Percentiles rank a stretch among this genome's conserved stretches.
phyloP scores from a whole-genome alignment of 2,329 filamentous ascomycete genomes.

The Talaromyces piceae region DNA sequence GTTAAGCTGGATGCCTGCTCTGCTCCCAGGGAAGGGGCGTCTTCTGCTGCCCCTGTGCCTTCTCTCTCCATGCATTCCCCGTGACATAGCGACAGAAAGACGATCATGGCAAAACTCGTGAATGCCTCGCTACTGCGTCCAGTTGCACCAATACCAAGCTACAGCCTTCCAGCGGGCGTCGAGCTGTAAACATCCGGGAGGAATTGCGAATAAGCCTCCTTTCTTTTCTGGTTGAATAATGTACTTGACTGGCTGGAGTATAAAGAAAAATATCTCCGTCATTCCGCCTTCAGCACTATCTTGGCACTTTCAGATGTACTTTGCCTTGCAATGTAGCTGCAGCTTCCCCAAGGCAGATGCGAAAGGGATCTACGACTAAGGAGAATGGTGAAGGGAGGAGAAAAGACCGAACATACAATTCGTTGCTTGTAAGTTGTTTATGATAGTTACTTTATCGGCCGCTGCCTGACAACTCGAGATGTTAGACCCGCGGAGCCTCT shows the following conservation, averaged over 20 bases:
- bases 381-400: neutral
- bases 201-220: too few species aligned
- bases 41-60: neutral
- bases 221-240: too few species aligned
- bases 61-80: neutral
- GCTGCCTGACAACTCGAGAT: neutral
- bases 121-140: neutral
- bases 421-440: neutral
- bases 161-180: neutral
- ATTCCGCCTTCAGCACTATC: too few species aligned
- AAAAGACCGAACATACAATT: neutral
- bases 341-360: neutral
- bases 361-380: neutral
- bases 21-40: neutral
- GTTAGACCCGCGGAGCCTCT: neutral
- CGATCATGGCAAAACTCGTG: neutral
- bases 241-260: too few species aligned
- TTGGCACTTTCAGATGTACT: neutral
- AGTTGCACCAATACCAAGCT: neutral
- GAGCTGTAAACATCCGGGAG: too few species aligned
- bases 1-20: too few species aligned
- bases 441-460: too few species aligned
- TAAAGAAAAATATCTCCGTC: too few species aligned
- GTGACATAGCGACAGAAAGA: neutral
- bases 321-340: neutral